Evolutionary conservation across 345 rosid genomes (phyloP).

Genomic region (Populus tremula): DNA sequence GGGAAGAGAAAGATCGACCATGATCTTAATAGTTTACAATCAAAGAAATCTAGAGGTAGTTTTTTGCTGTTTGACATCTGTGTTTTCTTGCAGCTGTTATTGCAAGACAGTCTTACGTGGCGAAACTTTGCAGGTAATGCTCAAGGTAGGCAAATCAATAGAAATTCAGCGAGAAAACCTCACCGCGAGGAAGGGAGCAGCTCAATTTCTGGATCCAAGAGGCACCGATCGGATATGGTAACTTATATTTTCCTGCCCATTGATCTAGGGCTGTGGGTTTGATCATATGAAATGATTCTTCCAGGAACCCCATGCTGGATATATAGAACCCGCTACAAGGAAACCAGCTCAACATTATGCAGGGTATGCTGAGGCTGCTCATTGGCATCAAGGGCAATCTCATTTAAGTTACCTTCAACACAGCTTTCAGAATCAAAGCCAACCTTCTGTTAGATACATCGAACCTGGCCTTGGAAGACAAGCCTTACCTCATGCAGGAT

Average conservation of each 20-base stretch:
- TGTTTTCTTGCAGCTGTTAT: background rate
- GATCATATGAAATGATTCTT: slow-evolving; percentile 6
- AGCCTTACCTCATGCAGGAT: slow-evolving; percentile 25
- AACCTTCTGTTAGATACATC: slow-evolving; percentile 6
- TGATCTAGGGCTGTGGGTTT: background rate
- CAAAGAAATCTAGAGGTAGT: slow-evolving; percentile 17
- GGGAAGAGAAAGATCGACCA: slow-evolving; percentile 9
- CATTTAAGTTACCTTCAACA: background rate
- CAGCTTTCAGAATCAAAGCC: background rate
- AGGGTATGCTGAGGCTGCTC: background rate
- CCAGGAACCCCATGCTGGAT: slow-evolving; percentile 33
- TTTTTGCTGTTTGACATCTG: background rate
- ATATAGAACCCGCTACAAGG: background rate
- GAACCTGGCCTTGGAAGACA: slow-evolving; percentile 3
- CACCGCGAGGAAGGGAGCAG: background rate
- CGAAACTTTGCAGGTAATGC: slow-evolving; percentile 5
- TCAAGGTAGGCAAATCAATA: slow-evolving; percentile 1
- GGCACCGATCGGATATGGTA: slow-evolving; percentile 24
- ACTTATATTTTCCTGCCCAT: background rate
- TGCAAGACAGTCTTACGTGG: background rate
- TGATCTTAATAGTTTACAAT: background rate
- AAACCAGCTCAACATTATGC: background rate
- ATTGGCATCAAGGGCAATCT: slow-evolving; percentile 4
- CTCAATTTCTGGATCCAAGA: slow-evolving; percentile 17
- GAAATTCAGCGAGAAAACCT: slow-evolving; percentile 11